Evolutionary conservation across 2,329 filamentous ascomycete genomes (phyloP).

Genomic region (Cercospora janseana): DNA sequence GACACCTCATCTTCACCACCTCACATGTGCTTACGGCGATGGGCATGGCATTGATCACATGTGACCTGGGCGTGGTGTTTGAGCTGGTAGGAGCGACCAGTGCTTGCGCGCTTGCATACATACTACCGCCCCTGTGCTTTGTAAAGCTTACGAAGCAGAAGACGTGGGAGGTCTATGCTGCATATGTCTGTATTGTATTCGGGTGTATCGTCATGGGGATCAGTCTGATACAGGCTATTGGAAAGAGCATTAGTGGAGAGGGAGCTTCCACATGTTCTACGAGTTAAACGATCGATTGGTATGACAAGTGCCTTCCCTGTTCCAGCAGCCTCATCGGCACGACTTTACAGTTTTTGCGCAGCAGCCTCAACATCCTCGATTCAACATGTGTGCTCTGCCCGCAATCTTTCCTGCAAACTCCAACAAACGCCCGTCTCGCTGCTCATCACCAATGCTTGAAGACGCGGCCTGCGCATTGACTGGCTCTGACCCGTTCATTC

Average conservation of each 20-base stretch:
- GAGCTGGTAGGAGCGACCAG: conserved; percentile 94
- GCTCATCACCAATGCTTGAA: too few relatives aligned
- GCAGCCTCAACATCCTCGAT: too few relatives aligned
- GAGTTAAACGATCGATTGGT: conserved; percentile 13
- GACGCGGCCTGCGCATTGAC: too few relatives aligned
- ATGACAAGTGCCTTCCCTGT: too few relatives aligned
- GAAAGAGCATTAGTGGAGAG: conserved; percentile 57
- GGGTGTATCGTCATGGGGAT: conserved; percentile 78
- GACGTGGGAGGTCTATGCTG: conserved; percentile 55
- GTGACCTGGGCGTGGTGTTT: conserved; percentile 90
- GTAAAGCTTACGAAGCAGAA: conserved; percentile 81
- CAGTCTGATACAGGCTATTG: conserved; percentile 68
- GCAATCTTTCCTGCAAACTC: too few relatives aligned
- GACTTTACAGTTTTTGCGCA: too few relatives aligned
- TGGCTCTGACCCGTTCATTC: too few relatives aligned
- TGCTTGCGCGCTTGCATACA: conserved; percentile 90
- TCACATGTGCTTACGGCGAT: conserved; percentile 76
- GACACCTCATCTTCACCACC: conserved; percentile 85
- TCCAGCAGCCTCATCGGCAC: too few relatives aligned
- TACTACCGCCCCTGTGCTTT: conserved; percentile 90
- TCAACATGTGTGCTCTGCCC: too few relatives aligned
- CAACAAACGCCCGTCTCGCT: too few relatives aligned
- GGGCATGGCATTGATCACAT: conserved; percentile 76
- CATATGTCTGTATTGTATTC: conserved; percentile 71
- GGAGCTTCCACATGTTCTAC: conserved; percentile 24